Evolutionary conservation across 1,284 basidiomycete genomes (phyloP).

Genomic region (Hemileia vastatrix): DNA sequence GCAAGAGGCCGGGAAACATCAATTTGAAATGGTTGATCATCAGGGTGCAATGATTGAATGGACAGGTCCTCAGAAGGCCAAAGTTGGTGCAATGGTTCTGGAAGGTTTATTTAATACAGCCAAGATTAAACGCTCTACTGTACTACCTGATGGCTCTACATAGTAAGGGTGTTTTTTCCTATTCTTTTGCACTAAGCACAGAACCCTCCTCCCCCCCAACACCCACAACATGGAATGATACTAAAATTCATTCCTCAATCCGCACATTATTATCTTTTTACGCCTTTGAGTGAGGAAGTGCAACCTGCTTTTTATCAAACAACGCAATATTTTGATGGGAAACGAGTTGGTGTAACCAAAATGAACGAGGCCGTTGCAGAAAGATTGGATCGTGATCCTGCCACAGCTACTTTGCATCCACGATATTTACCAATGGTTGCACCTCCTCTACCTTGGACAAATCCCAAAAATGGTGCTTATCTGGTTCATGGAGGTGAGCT

Average conservation of each 20-base stretch:
- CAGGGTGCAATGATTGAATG: slow-evolving; percentile 20
- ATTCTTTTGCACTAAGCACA: not conserved
- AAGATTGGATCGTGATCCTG: slow-evolving; percentile 64
- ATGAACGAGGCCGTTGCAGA: slow-evolving; percentile 72
- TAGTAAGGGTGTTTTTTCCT: slow-evolving; percentile 6
- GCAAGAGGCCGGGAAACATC: slow-evolving; percentile 2
- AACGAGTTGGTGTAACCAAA: slow-evolving; percentile 81
- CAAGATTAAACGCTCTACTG: slow-evolving; percentile 12
- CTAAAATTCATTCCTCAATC: not conserved
- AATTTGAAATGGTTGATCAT: slow-evolving; percentile 3
- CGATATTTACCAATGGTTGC: slow-evolving; percentile 94
- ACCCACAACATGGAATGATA: not conserved
- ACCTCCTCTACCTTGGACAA: slow-evolving; percentile 77
- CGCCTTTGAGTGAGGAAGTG: slow-evolving; percentile 50
- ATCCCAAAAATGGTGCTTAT: slow-evolving; percentile 73
- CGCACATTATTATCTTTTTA: not conserved
- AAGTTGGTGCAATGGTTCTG: slow-evolving; percentile 19
- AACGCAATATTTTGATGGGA: slow-evolving; percentile 87
- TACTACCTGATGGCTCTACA: slow-evolving; percentile 15
- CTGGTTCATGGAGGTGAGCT: slow-evolving; percentile 59
- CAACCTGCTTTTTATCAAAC: slow-evolving; percentile 87
- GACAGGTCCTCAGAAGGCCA: slow-evolving; percentile 15
- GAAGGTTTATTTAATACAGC: slow-evolving; percentile 13
- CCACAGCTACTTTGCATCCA: slow-evolving; percentile 73
- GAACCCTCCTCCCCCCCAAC: not conserved